Evolutionary conservation across 306 rosid species (phyloP).

Genomic region (Cicer judaicum): DNA sequence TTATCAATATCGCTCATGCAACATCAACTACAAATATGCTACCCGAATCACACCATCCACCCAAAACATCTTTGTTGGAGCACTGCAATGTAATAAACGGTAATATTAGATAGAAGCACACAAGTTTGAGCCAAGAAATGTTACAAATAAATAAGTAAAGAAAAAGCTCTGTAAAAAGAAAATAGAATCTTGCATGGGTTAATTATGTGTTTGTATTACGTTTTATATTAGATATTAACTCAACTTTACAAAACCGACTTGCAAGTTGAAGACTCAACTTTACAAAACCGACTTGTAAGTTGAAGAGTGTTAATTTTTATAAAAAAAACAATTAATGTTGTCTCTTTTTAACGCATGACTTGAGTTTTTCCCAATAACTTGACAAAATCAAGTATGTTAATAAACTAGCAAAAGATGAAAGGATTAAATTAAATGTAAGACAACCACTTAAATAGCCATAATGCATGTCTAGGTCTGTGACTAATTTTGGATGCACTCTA

Average conservation of each 20-base stretch:
- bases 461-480: constrained; percentile 19
- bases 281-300: too few species aligned
- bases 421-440: neutral
- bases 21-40: constrained; percentile 76
- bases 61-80: constrained; percentile 72
- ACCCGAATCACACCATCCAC: constrained; percentile 94
- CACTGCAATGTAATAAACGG: constrained; percentile 67
- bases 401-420: constrained; percentile 14
- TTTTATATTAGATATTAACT: too few species aligned
- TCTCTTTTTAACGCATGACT: too few species aligned
- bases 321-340: too few species aligned
- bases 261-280: too few species aligned
- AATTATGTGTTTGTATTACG: neutral
- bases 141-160: neutral
- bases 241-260: too few species aligned
- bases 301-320: too few species aligned
- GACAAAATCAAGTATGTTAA: neutral
- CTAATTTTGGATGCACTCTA: constrained; percentile 21
- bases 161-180: constrained; percentile 9
- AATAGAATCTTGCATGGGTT: constrained; percentile 12
- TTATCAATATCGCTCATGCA: constrained; percentile 40
- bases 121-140: neutral
- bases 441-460: neutral
- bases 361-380: too few species aligned
- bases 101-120: constrained; percentile 37